Evolutionary conservation across 139 green algal species (phyloP).

Genomic region (Tetraselmis striata): DNA sequence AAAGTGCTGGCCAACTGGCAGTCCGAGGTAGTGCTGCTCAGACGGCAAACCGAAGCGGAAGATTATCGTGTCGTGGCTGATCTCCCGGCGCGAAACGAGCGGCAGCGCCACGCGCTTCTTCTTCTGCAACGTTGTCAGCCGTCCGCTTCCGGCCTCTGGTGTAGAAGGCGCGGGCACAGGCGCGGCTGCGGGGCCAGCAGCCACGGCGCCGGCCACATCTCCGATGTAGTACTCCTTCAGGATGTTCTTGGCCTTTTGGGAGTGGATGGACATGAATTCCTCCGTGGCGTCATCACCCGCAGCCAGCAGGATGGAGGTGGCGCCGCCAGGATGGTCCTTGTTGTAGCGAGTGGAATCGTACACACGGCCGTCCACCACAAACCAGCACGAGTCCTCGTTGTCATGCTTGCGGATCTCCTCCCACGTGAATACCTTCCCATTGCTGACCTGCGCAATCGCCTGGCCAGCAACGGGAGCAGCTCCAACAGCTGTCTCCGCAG

Average conservation of each 20-base stretch:
- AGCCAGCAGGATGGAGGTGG: slow-evolving; percentile 79
- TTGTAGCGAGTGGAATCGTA: slow-evolving; percentile 94
- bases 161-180: neutral
- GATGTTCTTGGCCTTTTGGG: slow-evolving; percentile 75
- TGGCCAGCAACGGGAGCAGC: neutral
- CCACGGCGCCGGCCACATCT: slow-evolving; percentile 22
- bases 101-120: slow-evolving; percentile 67
- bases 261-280: slow-evolving; percentile 88
- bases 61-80: slow-evolving; percentile 77
- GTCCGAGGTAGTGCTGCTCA: slow-evolving; percentile 76
- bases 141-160: neutral
- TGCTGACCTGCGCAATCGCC: too few species aligned
- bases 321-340: slow-evolving; percentile 84
- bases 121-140: slow-evolving; percentile 32
- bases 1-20: slow-evolving; percentile 92
- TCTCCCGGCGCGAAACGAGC: slow-evolving; percentile 13
- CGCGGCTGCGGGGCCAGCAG: neutral
- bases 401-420: slow-evolving; percentile 68
- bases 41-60: slow-evolving; percentile 91
- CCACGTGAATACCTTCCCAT: slow-evolving; percentile 53
- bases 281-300: slow-evolving; percentile 64
- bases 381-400: slow-evolving; percentile 75
- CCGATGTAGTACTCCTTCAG: slow-evolving; percentile 78
- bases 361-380: slow-evolving; percentile 81
- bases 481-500: too few species aligned